phyloP scores from a whole-genome alignment of 495 filamentous ascomycete genomes.

The Amphirosellinia nigrospora region DNA sequence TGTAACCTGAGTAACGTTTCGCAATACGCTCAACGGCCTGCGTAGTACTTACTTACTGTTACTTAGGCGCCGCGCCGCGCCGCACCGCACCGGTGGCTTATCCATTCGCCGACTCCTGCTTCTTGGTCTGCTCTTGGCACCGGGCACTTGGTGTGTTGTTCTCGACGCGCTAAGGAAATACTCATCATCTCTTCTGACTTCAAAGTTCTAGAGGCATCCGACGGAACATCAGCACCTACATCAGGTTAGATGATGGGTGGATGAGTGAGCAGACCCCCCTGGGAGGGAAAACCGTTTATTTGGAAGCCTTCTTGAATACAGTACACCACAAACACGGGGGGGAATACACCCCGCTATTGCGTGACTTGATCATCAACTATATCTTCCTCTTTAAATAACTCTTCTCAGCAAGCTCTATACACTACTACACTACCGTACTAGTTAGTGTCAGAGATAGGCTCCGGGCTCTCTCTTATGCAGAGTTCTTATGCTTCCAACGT shows the following conservation, averaged over 20 bases:
- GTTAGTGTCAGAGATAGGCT: no score
- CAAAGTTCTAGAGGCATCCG: background rate
- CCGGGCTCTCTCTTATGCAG: no score
- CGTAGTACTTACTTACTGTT: no score
- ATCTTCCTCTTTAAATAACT: background rate
- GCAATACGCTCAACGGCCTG: background rate
- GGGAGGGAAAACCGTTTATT: background rate
- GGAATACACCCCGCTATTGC: no score
- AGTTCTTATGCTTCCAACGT: background rate
- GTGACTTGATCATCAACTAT: background rate
- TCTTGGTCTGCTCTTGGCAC: no score
- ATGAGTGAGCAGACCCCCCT: background rate
- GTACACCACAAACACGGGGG: no score
- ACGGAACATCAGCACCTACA: background rate
- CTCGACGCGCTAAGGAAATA: background rate
- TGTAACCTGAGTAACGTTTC: no score
- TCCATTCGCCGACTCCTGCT: background rate
- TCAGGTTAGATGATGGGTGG: background rate
- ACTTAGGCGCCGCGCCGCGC: no score
- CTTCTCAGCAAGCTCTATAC: background rate
- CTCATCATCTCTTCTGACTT: background rate
- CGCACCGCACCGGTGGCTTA: background rate
- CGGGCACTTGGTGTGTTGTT: conserved; percentile 8
- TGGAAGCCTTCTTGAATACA: conserved; percentile 6
- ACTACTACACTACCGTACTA: no score